Evolutionary conservation across 768 basidiomycete genomes (phyloP), one percentile per base, ranked within the genome.

Genomic region (Pulveroboletus sp.): DNA sequence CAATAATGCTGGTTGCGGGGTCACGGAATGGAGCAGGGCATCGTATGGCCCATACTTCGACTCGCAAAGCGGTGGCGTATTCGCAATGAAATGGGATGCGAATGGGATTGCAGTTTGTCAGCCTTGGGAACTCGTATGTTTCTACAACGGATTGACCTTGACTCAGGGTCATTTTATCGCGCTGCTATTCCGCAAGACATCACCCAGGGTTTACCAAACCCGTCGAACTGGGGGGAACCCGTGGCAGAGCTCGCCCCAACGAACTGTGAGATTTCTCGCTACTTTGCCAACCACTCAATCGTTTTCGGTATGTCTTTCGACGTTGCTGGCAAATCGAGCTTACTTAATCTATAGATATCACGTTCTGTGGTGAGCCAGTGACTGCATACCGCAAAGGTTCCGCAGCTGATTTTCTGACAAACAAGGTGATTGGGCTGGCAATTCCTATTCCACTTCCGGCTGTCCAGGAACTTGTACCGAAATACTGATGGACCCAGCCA

Each of bases 11-110:
- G 91, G 92, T 7, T 93, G 92, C 56, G 83, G 84, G 31, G 73
- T 92, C 54, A 79, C 76, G 0, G 89, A 93, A 61, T 82, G 81
- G 81, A 92, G 89, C 59, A 75, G 76, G 19, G 83, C 86, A 2
- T 93, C 91, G 0, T 93, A 89, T 66, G 92, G 92, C 0, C 82
- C 85, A 31, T 79, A 77, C 45, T 93, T 93, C 62, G 91, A 93
- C 53, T 75, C 76, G 1, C 81, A 80, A 60, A 80, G 85, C 10
- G 92, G 92, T 5, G 92, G 92, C 4, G 82, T 91, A 3, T 93
- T 89, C 63, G 89, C 82, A 1, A 90, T 91, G 87, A 85, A 86
- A 58, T 93, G 92, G 92, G 87, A 92, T 60, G 78, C 82, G 50
- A 75, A 73, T 51, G 82, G 83, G 2, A 89, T 91, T 48, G 78